phyloP scores from a whole-genome alignment of 2,329 filamentous ascomycete species.

The Lachnellula occidentalis region DNA sequence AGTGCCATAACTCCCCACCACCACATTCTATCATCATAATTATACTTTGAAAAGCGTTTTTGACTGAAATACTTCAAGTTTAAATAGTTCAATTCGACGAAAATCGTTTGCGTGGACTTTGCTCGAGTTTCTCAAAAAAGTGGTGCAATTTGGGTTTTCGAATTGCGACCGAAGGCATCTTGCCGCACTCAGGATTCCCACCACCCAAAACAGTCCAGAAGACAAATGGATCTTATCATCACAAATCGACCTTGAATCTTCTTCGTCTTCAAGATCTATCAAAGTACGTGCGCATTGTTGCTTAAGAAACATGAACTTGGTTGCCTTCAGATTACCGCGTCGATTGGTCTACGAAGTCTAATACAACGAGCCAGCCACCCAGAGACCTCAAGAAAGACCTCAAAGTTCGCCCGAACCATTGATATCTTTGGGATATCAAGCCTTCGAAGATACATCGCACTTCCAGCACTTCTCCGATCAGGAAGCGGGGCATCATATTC shows the following conservation, averaged over 20 bases:
- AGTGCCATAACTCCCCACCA: conserved; percentile 5
- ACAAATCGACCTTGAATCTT: background rate
- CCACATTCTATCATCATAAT: conserved; percentile 9
- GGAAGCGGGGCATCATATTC: too few species aligned
- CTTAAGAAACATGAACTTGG: background rate
- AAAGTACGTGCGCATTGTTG: background rate
- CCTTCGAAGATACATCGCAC: too few species aligned
- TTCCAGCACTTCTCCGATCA: too few species aligned
- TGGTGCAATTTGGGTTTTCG: conserved; percentile 2
- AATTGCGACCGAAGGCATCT: conserved; percentile 8
- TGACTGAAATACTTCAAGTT: conserved; percentile 2
- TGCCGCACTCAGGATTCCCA: background rate
- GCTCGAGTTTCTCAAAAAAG: conserved; percentile 11
- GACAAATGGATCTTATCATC: background rate
- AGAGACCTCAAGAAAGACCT: too few species aligned
- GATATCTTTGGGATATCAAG: too few species aligned
- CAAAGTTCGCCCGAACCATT: too few species aligned
- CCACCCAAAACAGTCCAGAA: background rate
- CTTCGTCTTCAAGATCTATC: background rate
- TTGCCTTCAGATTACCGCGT: background rate
- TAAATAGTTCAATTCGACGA: conserved; percentile 1
- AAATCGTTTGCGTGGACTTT: conserved; percentile 2
- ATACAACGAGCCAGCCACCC: too few species aligned
- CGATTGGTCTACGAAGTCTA: too few species aligned
- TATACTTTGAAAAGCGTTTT: background rate